phyloP scores from a whole-genome alignment of 805 yeast genomes.

The Saccharomycopsis babjevae region DNA sequence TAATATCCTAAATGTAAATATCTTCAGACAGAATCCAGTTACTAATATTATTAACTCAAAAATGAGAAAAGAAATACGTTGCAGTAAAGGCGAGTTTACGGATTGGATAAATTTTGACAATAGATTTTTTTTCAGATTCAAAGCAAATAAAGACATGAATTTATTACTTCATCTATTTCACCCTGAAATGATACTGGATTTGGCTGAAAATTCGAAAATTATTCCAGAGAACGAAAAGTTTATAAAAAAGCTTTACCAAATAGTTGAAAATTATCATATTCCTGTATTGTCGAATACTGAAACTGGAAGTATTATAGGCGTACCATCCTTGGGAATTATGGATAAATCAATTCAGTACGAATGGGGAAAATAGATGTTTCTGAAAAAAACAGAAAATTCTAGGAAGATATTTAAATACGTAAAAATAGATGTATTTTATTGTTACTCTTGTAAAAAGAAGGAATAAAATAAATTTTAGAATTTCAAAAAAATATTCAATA shows the following conservation, averaged over 20 bases:
- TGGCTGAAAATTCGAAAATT: neutral
- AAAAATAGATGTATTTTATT: no score
- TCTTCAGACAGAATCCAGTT: neutral
- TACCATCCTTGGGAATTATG: neutral
- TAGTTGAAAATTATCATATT: neutral
- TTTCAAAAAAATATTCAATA: neutral
- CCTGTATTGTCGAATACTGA: neutral
- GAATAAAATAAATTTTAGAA: neutral
- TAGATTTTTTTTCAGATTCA: conserved; percentile 1
- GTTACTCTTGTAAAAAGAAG: no score
- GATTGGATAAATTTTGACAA: conserved; percentile 4
- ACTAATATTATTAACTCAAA: neutral
- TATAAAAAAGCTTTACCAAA: neutral
- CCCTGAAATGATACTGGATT: neutral
- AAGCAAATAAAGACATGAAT: neutral
- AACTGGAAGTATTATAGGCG: neutral
- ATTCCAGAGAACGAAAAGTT: neutral
- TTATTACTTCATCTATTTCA: neutral
- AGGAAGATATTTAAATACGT: no score
- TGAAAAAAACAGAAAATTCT: no score
- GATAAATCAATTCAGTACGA: neutral
- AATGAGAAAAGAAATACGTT: neutral
- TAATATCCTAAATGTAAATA: neutral
- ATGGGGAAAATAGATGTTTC: neutral
- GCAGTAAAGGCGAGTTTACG: neutral